Percentiles rank a stretch among this genome's conserved stretches.
Evolutionary conservation across 352 stramenopile species (phyloP).

Genomic region (Phytophthora cryptogea): DNA sequence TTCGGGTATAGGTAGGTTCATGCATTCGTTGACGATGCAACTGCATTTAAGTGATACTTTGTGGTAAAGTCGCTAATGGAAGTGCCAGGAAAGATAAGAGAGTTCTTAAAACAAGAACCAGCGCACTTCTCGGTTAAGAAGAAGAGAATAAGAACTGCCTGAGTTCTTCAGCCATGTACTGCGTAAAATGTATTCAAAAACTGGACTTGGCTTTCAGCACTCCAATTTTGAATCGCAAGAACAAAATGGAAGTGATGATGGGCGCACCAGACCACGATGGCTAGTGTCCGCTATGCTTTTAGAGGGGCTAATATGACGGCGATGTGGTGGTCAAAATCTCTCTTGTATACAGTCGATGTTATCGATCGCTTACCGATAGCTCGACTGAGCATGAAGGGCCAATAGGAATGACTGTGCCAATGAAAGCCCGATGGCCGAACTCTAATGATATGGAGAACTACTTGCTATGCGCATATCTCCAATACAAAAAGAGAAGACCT

Average conservation of each 20-base stretch:
- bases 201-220: background rate
- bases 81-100: conserved; percentile 1
- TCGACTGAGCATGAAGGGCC: conserved; percentile 5
- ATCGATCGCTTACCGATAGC: conserved; percentile 6
- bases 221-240: conserved; percentile 5
- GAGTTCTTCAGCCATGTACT: background rate
- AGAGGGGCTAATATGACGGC: too few species aligned
- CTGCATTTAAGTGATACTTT: conserved; percentile 5
- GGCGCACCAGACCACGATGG: background rate
- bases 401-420: conserved; percentile 1
- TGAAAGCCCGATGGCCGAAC: background rate
- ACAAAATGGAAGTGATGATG: conserved; percentile 1
- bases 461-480: background rate
- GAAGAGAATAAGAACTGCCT: background rate
- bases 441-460: background rate
- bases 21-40: background rate
- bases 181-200: background rate
- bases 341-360: conserved; percentile 5
- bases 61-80: conserved; percentile 4
- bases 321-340: too few species aligned
- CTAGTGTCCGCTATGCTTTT: background rate
- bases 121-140: conserved; percentile 1
- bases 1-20: background rate
- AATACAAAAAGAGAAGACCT: background rate
- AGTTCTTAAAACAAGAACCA: conserved; percentile 2